A percentile compares a stretch with the other conserved stretches of the same genome.
Evolutionary conservation across 148 eudicot species (phyloP).

Genomic region (Chenopodium berlandieri): DNA sequence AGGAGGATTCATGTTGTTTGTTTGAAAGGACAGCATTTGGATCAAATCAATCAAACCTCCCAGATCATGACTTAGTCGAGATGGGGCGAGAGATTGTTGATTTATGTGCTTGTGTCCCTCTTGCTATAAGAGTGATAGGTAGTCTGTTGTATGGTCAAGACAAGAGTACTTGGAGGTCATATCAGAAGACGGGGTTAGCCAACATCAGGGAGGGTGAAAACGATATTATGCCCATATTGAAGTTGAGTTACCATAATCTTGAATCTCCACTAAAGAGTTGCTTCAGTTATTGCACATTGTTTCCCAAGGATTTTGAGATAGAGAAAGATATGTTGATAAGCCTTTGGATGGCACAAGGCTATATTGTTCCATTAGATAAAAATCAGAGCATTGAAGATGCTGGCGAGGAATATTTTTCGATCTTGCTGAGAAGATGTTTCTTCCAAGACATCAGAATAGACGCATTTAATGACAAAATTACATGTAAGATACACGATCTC

Average conservation of each 20-base stretch:
- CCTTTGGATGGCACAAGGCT: conserved; percentile 8
- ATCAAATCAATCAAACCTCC: not conserved
- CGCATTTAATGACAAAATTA: not conserved
- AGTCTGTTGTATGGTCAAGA: not conserved
- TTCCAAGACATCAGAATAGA: not conserved
- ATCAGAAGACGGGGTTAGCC: not conserved
- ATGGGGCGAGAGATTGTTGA: not conserved
- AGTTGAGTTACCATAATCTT: not conserved
- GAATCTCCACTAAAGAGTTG: not conserved
- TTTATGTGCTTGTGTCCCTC: not conserved
- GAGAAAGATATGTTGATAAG: not conserved
- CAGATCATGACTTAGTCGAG: not conserved
- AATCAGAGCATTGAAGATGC: not conserved
- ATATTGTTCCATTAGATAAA: not conserved
- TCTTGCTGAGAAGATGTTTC: not conserved
- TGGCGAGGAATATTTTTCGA: not conserved
- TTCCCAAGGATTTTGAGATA: not conserved
- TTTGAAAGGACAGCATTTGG: not conserved
- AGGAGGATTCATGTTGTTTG: not conserved
- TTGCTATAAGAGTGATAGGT: not conserved
- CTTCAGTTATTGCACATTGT: not conserved
- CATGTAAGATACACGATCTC: not conserved
- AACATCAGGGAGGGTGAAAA: not conserved
- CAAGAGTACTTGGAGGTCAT: not conserved
- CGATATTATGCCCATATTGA: not conserved